Evolutionary conservation across 345 rosid species (phyloP).

Genomic region (Citrus glauca): DNA sequence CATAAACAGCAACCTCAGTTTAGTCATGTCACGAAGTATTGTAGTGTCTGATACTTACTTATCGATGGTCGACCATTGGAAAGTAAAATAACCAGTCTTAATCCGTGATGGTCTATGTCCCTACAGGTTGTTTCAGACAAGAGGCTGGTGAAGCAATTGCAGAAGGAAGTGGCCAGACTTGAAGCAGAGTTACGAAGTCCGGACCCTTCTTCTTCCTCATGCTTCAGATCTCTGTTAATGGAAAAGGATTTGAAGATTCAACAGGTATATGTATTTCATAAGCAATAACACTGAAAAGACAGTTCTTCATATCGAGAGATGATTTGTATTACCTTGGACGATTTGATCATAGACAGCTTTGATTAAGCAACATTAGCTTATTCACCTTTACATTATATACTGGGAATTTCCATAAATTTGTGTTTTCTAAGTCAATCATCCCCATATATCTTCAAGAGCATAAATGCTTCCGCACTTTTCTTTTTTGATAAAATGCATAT

Average conservation of each 20-base stretch:
- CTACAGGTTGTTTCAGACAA: constrained; percentile 78
- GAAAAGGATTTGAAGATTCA: constrained; percentile 76
- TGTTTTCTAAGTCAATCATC: not conserved
- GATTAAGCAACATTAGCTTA: not conserved
- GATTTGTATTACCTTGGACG: not conserved
- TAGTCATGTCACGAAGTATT: not conserved
- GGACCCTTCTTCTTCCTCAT: constrained; percentile 55
- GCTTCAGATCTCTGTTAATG: constrained; percentile 49
- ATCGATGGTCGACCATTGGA: not conserved
- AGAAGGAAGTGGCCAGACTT: constrained; percentile 92
- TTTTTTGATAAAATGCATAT: not conserved
- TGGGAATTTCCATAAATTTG: not conserved
- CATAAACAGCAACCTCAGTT: constrained; percentile 57
- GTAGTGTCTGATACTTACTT: not conserved
- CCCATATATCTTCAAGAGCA: not conserved
- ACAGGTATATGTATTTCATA: constrained; percentile 44
- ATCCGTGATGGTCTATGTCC: constrained; percentile 2
- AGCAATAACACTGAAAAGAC: not conserved
- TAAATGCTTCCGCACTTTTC: not conserved
- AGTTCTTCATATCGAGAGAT: constrained; percentile 1
- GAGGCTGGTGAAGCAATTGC: constrained; percentile 67
- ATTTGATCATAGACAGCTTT: not conserved
- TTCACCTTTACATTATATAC: not conserved
- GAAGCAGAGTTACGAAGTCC: constrained; percentile 88
- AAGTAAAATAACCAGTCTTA: not conserved